These are phyloP conservation scores for Centella asiatica DNA, from an alignment of 129 eudicot species.

Conservation along the genomic window DNA sequence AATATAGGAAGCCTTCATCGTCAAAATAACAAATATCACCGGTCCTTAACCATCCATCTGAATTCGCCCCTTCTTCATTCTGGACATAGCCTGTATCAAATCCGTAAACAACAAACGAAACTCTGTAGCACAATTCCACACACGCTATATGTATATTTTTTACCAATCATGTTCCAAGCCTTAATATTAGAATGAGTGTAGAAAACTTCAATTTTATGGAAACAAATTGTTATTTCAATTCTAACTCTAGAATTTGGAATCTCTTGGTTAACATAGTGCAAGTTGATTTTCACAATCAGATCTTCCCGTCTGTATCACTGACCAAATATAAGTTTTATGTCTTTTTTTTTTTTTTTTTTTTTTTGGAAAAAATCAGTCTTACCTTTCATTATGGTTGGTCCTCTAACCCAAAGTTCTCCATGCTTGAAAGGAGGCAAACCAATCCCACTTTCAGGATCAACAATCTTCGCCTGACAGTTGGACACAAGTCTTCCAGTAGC, in stretches of 20 bases:
- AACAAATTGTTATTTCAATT: no score
- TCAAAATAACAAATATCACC: conserved; percentile 58
- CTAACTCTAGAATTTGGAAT: no score
- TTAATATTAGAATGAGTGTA: no score
- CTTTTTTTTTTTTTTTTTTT: no score
- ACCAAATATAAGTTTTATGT: no score
- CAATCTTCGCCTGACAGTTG: conserved; percentile 46
- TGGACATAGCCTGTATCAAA: conserved; percentile 37
- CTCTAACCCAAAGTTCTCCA: conserved; percentile 71
- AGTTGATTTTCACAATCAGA: no score
- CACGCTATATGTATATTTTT: no score
- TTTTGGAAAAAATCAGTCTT: not conserved
- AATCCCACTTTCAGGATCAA: conserved; percentile 44
- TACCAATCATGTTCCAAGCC: no score
- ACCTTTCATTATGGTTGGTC: conserved; percentile 65
- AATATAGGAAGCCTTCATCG: conserved; percentile 41
- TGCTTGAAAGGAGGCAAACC: conserved; percentile 43
- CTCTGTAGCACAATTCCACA: no score
- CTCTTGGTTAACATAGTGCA: no score
- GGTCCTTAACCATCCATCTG: conserved; percentile 43
- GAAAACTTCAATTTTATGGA: no score
- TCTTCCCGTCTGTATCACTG: no score
- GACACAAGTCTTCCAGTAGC: conserved; percentile 38
- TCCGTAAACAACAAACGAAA: not conserved
- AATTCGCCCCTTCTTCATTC: conserved; percentile 31